These are phyloP conservation scores for Claviceps paspali DNA, from an alignment of 2,329 filamentous ascomycete species.

Conservation along the genomic window DNA sequence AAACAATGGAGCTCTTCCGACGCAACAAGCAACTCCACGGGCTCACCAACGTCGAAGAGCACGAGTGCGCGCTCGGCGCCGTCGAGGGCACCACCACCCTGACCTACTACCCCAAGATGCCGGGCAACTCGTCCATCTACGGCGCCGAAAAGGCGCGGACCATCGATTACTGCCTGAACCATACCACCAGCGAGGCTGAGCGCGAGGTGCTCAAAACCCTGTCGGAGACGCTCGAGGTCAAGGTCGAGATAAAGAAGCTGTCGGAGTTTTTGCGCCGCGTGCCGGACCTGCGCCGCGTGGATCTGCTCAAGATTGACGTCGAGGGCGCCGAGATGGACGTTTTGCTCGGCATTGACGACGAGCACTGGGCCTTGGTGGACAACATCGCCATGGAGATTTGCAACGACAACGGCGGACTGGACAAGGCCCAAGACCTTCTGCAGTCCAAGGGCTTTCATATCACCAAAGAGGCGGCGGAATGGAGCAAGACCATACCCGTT, in stretches of 20 bases:
- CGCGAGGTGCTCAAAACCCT: too few species aligned
- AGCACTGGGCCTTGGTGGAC: slow-evolving; percentile 10
- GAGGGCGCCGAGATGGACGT: slow-evolving; percentile 13
- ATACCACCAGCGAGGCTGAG: too few species aligned
- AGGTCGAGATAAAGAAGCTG: too few species aligned
- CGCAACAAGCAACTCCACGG: slow-evolving; percentile 10
- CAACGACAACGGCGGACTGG: slow-evolving; percentile 6
- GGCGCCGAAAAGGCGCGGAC: too few species aligned
- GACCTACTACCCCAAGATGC: slow-evolving; percentile 10
- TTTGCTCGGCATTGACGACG: slow-evolving; percentile 10
- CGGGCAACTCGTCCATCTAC: slow-evolving; percentile 12
- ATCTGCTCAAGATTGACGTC: slow-evolving; percentile 15
- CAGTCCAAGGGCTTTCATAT: slow-evolving; percentile 10
- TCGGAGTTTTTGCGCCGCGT: slow-evolving; percentile 8
- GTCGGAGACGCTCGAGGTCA: too few species aligned
- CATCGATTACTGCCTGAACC: too few species aligned
- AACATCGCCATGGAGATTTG: slow-evolving; percentile 11
- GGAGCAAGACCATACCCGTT: too few species aligned
- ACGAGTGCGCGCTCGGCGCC: slow-evolving; percentile 7
- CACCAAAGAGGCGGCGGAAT: too few species aligned
- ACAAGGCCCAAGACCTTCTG: slow-evolving; percentile 8
- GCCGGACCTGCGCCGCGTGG: slow-evolving; percentile 8
- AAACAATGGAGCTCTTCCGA: slow-evolving; percentile 7
- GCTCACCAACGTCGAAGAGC: slow-evolving; percentile 4
- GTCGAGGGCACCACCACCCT: slow-evolving; percentile 2